Evolutionary conservation across 805 yeast genomes (phyloP).

Genomic region (Metschnikowia kofuensis): DNA sequence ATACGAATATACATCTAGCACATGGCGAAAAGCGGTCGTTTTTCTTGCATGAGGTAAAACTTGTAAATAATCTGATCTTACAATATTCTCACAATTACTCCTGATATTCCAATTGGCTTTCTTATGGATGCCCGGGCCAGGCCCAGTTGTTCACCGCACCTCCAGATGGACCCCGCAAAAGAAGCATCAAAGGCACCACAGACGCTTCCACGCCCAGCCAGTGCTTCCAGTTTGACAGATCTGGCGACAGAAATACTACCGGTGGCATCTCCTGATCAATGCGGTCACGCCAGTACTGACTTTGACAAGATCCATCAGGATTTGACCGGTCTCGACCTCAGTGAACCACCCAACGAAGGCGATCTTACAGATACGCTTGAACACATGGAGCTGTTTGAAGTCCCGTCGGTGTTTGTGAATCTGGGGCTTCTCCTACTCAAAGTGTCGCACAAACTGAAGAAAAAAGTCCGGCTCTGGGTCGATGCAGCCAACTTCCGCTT

Average conservation of each 20-base stretch:
- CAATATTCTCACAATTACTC: no score
- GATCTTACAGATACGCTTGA: slow-evolving; percentile 7
- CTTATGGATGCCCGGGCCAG: no score
- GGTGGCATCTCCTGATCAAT: no score
- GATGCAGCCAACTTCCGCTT: slow-evolving; percentile 54
- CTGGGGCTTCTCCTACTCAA: slow-evolving; percentile 64
- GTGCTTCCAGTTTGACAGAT: not conserved
- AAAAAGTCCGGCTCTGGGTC: slow-evolving; percentile 54
- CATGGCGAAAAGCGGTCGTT: no score
- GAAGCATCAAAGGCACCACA: no score
- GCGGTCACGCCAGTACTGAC: not conserved
- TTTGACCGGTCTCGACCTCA: not conserved
- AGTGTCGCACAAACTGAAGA: slow-evolving; percentile 67
- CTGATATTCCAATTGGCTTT: no score
- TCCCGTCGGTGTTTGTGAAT: slow-evolving; percentile 40
- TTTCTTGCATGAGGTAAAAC: no score
- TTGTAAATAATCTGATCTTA: no score
- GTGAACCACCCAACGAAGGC: not conserved
- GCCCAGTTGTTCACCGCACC: no score
- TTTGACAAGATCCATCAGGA: not conserved
- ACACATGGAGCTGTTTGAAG: slow-evolving; percentile 14
- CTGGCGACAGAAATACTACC: not conserved
- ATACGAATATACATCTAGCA: no score
- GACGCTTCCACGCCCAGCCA: no score
- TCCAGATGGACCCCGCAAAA: no score